Base-by-base conservation (phyloP, 139 green algal species). In the Mychonastes homosphaera region DNA sequence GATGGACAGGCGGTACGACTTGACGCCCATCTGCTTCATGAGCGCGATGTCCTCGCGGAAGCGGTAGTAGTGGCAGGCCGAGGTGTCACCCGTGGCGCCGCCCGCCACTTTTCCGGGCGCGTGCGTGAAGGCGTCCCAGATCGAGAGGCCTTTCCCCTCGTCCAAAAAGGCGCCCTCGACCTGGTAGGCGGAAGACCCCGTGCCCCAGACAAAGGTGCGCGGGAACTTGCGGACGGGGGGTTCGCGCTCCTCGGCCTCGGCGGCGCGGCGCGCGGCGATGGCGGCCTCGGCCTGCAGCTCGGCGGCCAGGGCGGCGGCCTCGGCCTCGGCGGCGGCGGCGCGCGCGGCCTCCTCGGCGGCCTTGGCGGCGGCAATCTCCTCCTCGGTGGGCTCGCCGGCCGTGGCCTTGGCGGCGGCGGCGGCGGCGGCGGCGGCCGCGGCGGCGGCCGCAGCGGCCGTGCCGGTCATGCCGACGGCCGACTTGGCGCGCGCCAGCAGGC, bases 1-100 rank as follows among this genome's bases (percentile, higher is more conserved):
- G 29, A 82, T 74, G 44, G 49, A 70, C 50, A 81, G 67, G 46
- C 74, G 58, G 55, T 82, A 82, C 28, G 62, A 63, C 30, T 53
- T 55, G 19, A 80, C 55, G 21, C 74, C 74, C 67, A 82, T 74
- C 24, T 30, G 10, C 30, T 58, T 53, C 56, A 82, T 64, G 19
- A 71, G 41, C 12, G 39, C 52, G 30, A 82, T 56, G 62, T 82
- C 74, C 35, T 81, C 58, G 45, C 74, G 71, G 27, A 52, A 67
- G 50, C 59, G 58, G 56, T 81, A 58, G 59, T 75, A 81, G 21
- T 77, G 54, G 46, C 79, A 72, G 40, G 39, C 47, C 7, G 65
- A 53, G 38, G 73, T 50, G 52, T 79, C 69, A 8, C 63, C 76
- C 2, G 57, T 74, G 27, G 62, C 52, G 6, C 61, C 61, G 23